phyloP scores from a whole-genome alignment of 139 green algal genomes.

The Pleodorina starrii region DNA sequence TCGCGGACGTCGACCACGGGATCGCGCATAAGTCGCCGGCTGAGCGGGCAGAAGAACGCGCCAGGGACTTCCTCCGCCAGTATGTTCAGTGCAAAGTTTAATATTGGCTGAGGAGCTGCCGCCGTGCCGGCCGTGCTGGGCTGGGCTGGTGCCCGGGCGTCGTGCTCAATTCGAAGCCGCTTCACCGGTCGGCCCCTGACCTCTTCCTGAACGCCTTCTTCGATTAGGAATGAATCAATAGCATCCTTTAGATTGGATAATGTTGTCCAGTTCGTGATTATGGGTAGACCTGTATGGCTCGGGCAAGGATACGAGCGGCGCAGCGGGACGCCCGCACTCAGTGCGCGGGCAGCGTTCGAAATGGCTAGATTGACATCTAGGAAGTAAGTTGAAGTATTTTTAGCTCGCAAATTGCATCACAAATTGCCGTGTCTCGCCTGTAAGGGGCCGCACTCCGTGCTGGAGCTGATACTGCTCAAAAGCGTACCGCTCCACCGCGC shows the following conservation, averaged over 20 bases:
- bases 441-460: neutral
- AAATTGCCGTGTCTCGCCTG: neutral
- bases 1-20: neutral
- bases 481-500: neutral
- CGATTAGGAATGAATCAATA: neutral
- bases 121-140: too few relatives aligned
- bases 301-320: neutral
- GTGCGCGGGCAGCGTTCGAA: too few relatives aligned
- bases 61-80: slow-evolving; percentile 5
- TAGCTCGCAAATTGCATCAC: too few relatives aligned
- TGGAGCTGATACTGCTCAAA: neutral
- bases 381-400: too few relatives aligned
- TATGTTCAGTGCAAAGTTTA: neutral
- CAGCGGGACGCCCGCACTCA: too few relatives aligned
- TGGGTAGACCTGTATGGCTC: neutral
- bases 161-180: neutral
- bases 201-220: neutral
- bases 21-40: neutral
- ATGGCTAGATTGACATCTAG: too few relatives aligned
- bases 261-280: neutral
- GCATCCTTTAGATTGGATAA: neutral
- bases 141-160: too few relatives aligned
- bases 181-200: neutral
- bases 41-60: slow-evolving; percentile 18
- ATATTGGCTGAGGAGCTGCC: too few relatives aligned